phyloP scores from a whole-genome alignment of 768 basidiomycete species.

The Rhodotorula graminis region DNA sequence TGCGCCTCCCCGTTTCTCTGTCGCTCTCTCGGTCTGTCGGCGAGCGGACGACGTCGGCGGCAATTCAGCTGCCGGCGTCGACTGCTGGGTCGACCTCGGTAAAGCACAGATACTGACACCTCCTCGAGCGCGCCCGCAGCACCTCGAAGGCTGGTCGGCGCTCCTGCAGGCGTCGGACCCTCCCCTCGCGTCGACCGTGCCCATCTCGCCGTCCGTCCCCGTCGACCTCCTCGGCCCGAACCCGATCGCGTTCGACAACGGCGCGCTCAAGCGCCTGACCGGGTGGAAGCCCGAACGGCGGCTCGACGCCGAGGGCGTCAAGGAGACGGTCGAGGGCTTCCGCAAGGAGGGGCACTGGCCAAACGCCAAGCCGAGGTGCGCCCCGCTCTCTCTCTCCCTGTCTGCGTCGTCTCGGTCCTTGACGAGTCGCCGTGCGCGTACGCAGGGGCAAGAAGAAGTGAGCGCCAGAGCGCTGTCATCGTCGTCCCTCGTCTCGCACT shows the following conservation, averaged over 20 bases:
- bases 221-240: conserved; percentile 34
- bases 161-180: conserved; percentile 33
- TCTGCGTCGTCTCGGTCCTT: neutral
- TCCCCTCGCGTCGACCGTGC: conserved; percentile 23
- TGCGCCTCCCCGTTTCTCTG: too few species aligned
- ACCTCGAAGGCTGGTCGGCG: conserved; percentile 35
- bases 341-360: conserved; percentile 39
- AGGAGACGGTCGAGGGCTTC: conserved; percentile 30
- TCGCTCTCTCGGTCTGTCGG: too few species aligned
- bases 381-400: neutral
- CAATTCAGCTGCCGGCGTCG: too few species aligned
- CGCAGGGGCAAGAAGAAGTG: neutral
- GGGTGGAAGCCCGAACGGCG: conserved; percentile 31
- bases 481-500: too few species aligned
- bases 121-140: neutral
- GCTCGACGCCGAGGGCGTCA: conserved; percentile 13
- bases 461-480: too few species aligned
- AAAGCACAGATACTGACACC: neutral
- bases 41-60: too few species aligned
- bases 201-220: conserved; percentile 35
- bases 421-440: neutral
- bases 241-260: conserved; percentile 27
- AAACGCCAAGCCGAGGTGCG: conserved; percentile 15
- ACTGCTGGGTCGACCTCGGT: too few species aligned
- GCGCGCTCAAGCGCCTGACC: conserved; percentile 11